A percentile compares a stretch with the other conserved stretches of the same genome.
phyloP scores from a whole-genome alignment of 2,329 filamentous ascomycete genomes.

The Penicillium sp. region DNA sequence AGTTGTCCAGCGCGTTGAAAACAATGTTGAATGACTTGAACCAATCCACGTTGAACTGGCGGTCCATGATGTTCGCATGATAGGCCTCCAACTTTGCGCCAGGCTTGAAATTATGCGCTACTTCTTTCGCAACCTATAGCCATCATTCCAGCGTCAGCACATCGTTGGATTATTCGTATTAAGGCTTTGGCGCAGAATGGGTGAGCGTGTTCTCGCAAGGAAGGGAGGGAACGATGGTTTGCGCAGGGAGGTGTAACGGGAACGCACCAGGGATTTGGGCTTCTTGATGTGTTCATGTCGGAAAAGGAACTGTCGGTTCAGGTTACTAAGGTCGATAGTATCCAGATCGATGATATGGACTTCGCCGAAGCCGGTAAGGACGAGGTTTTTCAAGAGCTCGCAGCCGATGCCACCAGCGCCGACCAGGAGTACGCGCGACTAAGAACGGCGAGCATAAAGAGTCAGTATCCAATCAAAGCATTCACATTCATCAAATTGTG shows the following conservation, averaged over 20 bases:
- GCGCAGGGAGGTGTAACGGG: conserved; percentile 3
- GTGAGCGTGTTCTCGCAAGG: conserved; percentile 16
- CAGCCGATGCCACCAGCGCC: conserved; percentile 97
- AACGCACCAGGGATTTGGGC: conserved; percentile 82
- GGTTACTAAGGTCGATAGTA: conserved; percentile 96
- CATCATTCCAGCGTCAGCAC: conserved; percentile 25
- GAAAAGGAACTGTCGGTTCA: conserved; percentile 97
- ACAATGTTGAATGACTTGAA: conserved; percentile 83
- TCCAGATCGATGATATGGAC: conserved; percentile 96
- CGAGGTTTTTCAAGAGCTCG: conserved; percentile 95
- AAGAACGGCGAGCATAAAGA: conserved; percentile 27
- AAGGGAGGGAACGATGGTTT: conserved; percentile 16
- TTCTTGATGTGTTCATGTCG: conserved; percentile 97
- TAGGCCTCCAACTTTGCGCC: conserved; percentile 84
- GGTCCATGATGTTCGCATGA: conserved; percentile 93
- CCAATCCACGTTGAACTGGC: conserved; percentile 84
- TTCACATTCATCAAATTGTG: conserved; percentile 8
- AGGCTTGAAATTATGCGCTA: conserved; percentile 88
- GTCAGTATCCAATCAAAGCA: conserved; percentile 17
- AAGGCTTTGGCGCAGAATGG: conserved; percentile 5
- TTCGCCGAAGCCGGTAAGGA: conserved; percentile 88
- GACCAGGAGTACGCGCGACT: conserved; percentile 91
- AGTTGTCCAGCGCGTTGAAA: conserved; percentile 96
- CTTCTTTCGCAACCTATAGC: conserved; percentile 84
- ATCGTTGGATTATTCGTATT: neutral